phyloP scores from a whole-genome alignment of 805 yeast genomes.

The Wickerhamomyces bovis region DNA sequence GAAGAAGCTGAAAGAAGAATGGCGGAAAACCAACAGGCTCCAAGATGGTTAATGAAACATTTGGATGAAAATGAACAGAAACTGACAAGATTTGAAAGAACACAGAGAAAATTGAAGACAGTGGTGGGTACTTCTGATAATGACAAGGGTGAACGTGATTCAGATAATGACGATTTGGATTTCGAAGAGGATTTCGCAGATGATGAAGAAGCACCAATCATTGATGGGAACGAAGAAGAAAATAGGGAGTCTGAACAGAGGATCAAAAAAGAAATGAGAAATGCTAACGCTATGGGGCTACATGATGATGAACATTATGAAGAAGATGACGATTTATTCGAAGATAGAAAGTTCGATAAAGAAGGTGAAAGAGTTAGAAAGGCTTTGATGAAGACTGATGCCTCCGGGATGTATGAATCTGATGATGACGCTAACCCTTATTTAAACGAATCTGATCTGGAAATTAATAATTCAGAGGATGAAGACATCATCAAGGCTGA shows the following conservation, averaged over 20 bases:
- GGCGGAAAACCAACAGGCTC: constrained; percentile 71
- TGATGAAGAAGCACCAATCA: constrained; percentile 97
- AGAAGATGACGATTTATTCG: constrained; percentile 68
- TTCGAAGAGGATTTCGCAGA: constrained; percentile 97
- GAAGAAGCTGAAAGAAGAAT: constrained; percentile 96
- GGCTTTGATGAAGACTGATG: constrained; percentile 79
- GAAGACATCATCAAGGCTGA: constrained; percentile 36
- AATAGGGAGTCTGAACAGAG: constrained; percentile 82
- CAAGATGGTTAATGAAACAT: constrained; percentile 95
- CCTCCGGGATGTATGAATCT: constrained; percentile 68
- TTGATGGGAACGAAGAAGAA: constrained; percentile 95
- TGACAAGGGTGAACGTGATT: constrained; percentile 44
- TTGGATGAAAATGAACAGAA: constrained; percentile 57
- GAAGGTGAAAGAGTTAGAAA: constrained; percentile 85
- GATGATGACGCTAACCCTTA: constrained; percentile 86
- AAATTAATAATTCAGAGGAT: constrained; percentile 33
- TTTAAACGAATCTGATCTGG: constrained; percentile 62
- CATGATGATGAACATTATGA: constrained; percentile 55
- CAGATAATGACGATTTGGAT: constrained; percentile 89
- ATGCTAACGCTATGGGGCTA: constrained; percentile 65
- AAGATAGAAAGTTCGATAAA: constrained; percentile 74
- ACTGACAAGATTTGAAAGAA: constrained; percentile 46
- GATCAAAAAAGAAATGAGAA: constrained; percentile 77
- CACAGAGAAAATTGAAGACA: constrained; percentile 39
- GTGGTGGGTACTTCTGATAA: constrained; percentile 37